Evolutionary conservation across 2,329 filamentous ascomycete species (phyloP).

Genomic region (Fusarium decemcellulare): DNA sequence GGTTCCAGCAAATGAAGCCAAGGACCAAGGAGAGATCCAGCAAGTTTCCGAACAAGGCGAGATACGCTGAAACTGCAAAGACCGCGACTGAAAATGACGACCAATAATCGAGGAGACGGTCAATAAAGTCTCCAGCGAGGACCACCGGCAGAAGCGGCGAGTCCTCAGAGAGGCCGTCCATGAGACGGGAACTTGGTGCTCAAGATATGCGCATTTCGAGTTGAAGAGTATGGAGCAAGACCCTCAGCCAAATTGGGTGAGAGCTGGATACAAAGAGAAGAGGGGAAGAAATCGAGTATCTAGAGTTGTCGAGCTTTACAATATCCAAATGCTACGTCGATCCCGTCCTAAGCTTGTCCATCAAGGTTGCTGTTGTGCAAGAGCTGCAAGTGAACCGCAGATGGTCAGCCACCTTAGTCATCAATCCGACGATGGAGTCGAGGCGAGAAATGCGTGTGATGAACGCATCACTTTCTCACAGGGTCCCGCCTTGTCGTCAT

Average conservation of each 20-base stretch:
- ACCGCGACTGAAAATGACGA: not conserved
- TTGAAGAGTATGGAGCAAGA: constrained; percentile 4
- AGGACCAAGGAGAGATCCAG: constrained; percentile 46
- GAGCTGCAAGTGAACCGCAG: constrained; percentile 7
- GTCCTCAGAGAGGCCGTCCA: constrained; percentile 47
- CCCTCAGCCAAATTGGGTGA: constrained; percentile 5
- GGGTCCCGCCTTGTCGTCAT: constrained; percentile 42
- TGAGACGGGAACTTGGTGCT: constrained; percentile 23
- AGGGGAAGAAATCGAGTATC: constrained; percentile 5
- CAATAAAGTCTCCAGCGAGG: constrained; percentile 38
- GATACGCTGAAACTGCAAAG: constrained; percentile 28
- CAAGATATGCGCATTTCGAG: constrained; percentile 27
- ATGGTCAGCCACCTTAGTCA: constrained; percentile 37
- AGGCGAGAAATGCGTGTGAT: not conserved
- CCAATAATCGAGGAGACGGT: constrained; percentile 17
- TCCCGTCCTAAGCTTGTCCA: constrained; percentile 38
- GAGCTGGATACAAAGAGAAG: constrained; percentile 8
- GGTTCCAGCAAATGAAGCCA: constrained; percentile 41
- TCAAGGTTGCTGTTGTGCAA: constrained; percentile 46
- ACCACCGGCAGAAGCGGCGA: constrained; percentile 42
- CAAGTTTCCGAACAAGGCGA: constrained; percentile 35
- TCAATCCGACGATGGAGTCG: constrained; percentile 15
- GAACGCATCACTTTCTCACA: constrained; percentile 26
- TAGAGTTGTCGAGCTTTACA: constrained; percentile 15
- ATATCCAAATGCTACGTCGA: constrained; percentile 9